Evolutionary conservation across 1,284 basidiomycete species (phyloP), one percentile per base, ranked within the genome.

Genomic region (Puccinia novopanici): DNA sequence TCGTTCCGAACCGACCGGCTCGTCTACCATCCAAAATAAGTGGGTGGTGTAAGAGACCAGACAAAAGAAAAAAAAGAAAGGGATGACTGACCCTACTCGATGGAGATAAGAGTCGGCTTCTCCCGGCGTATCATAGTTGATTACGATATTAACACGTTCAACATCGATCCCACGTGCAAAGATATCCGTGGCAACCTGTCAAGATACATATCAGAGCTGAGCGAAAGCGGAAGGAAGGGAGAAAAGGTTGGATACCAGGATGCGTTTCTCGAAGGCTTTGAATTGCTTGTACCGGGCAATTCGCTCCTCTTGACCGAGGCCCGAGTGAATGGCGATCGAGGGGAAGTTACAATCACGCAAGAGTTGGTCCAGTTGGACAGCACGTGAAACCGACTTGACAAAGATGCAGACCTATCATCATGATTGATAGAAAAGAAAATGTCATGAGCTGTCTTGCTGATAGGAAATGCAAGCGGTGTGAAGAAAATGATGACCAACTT

Each of bases 221-320:
- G 13, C 45, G 27, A 48, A 40, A 40, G 34, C 9, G 17, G 19
- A 15, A 52, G 50, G 19, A 17, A 4, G 19, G 5, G 27, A 27
- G 19, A 27, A 34, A 2, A 17, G 34, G n/a, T 0, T 52, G 70
- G 42, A 27, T 22, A 79, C 77, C 55, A 98, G 89, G 83, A 98
- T 98, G 84, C 97, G 94, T 88, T 98, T 99, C 88, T 99, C 97
- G 84, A 99, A 99, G 19, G 93, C 93, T 88, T 99, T 99, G 90
- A 99, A 99, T 79, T 96, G 94, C 76, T 93, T 93, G 89, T 99
- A 99, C n/a, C 96, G 92, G 82, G 90, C 90, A 87, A 99, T 99
- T 82, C 97, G 93, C 88, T 99, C 96, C 84, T 97, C 94, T 86
- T 99, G 97, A 57, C 90, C 89, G 50, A 99, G 88, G 50, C 92